Conservation (phyloP, 2,329 filamentous ascomycete species). For the Colletotrichum lupini region DNA sequence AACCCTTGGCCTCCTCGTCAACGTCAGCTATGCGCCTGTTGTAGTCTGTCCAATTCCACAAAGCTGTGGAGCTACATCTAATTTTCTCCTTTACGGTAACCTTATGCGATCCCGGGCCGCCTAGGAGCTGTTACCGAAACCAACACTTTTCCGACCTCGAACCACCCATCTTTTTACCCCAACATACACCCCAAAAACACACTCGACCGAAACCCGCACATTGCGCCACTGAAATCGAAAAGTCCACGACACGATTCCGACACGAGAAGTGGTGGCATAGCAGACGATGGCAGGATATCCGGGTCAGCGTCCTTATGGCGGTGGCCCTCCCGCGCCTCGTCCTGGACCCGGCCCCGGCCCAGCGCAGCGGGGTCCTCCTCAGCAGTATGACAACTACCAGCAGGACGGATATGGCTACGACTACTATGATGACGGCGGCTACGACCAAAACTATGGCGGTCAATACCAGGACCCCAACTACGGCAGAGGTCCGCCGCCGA, state of each 20-base stretch:
- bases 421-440: constrained; percentile 54
- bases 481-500: constrained; percentile 50
- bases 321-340: constrained; percentile 54
- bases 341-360: constrained; percentile 42
- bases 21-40: constrained; percentile 26
- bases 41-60: constrained; percentile 28
- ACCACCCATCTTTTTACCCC: neutral
- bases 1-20: constrained; percentile 12
- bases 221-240: neutral
- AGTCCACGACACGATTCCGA: neutral
- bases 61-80: constrained; percentile 33
- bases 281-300: constrained; percentile 46
- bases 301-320: constrained; percentile 60
- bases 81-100: constrained; percentile 28
- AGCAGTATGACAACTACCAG: constrained; percentile 59
- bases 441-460: constrained; percentile 51
- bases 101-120: constrained; percentile 23
- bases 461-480: constrained; percentile 60
- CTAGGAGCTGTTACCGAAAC: constrained; percentile 15
- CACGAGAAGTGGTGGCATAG: constrained; percentile 5
- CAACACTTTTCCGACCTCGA: constrained; percentile 19
- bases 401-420: constrained; percentile 57
- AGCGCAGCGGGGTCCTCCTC: constrained; percentile 44
- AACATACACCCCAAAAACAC: neutral
- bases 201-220: neutral